Base-by-base conservation (phyloP, 768 basidiomycete genomes). In the Mrakia hoshinonis region DNA sequence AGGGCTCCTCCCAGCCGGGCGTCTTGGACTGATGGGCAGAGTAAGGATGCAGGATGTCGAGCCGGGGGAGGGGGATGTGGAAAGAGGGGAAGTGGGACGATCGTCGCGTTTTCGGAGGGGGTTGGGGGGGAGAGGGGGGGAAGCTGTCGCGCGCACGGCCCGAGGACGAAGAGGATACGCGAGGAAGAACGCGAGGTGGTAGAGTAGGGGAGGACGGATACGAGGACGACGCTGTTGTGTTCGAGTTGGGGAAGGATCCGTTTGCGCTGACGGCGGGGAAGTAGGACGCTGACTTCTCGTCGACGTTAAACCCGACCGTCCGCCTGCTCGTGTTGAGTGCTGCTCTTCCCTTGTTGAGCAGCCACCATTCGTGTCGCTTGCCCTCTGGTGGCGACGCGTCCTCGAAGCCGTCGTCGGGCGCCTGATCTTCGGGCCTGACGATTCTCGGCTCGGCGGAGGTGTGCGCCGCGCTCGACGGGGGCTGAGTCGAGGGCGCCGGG, bases 11-110 rank as follows among this genome's bases (percentile, higher is more conserved):
- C 70, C 70, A 72, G 9, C 70, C 70, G 1, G 70, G 70, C 18
- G 70, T 72, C 26, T 72, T 72, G 7, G 70, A 72, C 24, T 72
- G 55, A 26, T 72, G 70, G 11, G 48, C 65, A 0, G 70, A 66
- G 49, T 72, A 63, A 4, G 69, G 34, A 36, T 36, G 20, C 31
- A 36, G 36, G 22, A 61, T 31, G 58, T 61, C 58, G 1, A 61
- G 31, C 2, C 58, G 58, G n/a, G 58, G 58, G 6, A 61, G 10
- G 11, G 58, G 58, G 15, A 61, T 61, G 34, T 61, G 58, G 36
- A 61, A 61, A 22, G 34, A 36, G 1, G 58, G 58, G 34, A 61
- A 61, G 58, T 61, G 58, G 22, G 58, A 61, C 20, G 58, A 61
- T 1, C 36, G 58, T 34, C 58, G 58, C 58, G 58, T 38, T 38